These are phyloP conservation scores for Arthrobotrys musiformis DNA, from an alignment of 2,329 filamentous ascomycete species.

Conservation along the genomic window DNA sequence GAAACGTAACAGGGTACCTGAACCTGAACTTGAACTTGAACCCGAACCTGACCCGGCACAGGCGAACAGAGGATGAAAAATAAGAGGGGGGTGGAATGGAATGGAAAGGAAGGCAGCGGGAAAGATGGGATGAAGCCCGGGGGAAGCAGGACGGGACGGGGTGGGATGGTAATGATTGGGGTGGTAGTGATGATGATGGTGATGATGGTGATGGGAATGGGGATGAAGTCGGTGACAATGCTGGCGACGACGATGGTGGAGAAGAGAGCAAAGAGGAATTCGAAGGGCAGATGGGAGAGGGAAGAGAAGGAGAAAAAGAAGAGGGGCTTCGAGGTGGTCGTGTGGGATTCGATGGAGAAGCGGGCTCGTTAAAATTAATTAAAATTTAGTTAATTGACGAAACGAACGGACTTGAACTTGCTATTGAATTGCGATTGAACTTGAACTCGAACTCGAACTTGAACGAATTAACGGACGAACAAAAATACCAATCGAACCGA, in stretches of 20 bases:
- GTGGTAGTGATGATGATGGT: no score
- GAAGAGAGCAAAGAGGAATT: no score
- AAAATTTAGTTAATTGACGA: conserved; percentile 1
- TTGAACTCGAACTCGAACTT: no score
- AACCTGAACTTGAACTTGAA: no score
- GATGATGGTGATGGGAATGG: no score
- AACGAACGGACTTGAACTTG: neutral
- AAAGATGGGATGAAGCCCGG: conserved; percentile 9
- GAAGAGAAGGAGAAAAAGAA: neutral
- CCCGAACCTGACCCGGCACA: no score
- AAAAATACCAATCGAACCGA: neutral
- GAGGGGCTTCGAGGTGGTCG: conserved; percentile 15
- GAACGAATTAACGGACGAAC: neutral
- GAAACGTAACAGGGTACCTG: conserved; percentile 7
- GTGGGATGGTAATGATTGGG: no score
- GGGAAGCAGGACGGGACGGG: neutral
- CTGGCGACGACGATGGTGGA: no score
- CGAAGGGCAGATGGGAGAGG: no score
- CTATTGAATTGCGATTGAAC: no score
- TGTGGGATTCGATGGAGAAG: conserved; percentile 15
- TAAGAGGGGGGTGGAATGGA: neutral
- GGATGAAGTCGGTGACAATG: no score
- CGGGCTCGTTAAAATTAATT: no score
- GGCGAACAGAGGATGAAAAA: neutral
- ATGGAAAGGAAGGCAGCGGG: neutral